Evolutionary conservation across 106 monocot species (phyloP), one percentile per base, ranked within the genome.

Genomic region (Hemerocallis citrina): DNA sequence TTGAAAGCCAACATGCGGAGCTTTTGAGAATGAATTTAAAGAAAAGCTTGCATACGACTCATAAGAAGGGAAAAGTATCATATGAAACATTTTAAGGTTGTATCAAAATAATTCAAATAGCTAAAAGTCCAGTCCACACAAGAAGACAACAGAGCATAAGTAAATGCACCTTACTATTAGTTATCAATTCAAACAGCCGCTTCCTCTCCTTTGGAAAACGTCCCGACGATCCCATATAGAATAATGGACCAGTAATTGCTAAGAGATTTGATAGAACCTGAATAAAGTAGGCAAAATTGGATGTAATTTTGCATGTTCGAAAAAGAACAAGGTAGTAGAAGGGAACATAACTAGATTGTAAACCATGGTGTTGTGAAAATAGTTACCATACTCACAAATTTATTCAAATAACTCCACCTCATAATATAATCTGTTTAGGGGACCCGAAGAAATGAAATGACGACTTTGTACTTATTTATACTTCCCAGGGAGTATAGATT

Each of bases 201-300:
- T 71, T 56, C 63, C 84, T 92, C 61, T 92, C 92, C 61, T 67
- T 84, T 25, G 84, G 87, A 37, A 92, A 92, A 63, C 72, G 81
- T 37, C 84, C 84, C 92, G 88, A 92, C 29, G 77, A 69, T 69
- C 88, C 92, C 69, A 74, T 58, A 41, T 67, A 58, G 59, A 92
- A 78, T 25, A 88, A 55, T 35, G 92, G 88, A 13, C 65, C 72
- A 68, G 81, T 84, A 32, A 55, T 66, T 27, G 84, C 81, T 63
- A 84, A 92, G 56, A 88, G 75, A 84, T 92, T 92, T 56, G 92
- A 88, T 48, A 92, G 65, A 24, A 92, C 88, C 92, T 92, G 75
- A 66, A 71, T 41, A 56, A 59, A 54, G 29, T 24, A 56, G 36
- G 34, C 3, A 63, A 19, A 43, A 43, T 17, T 22, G 15, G 31